Conservation (phyloP, 352 stramenopile genomes). For the Pythium guiyangense region DNA sequence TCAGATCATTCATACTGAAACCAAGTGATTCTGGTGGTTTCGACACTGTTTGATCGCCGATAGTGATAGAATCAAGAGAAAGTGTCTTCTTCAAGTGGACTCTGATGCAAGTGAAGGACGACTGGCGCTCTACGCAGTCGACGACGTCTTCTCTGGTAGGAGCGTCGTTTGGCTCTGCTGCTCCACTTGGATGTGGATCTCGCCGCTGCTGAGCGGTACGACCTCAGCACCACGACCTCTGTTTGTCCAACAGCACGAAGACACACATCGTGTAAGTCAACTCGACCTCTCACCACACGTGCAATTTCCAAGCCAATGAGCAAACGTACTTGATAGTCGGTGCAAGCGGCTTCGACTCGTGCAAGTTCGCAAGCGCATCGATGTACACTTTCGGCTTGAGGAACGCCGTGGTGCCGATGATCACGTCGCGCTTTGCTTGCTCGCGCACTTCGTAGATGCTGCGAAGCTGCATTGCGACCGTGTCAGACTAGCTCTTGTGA, state of each 20-base stretch:
- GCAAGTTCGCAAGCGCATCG: constrained; percentile 52
- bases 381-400: constrained; percentile 56
- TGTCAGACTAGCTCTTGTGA: too few relatives aligned
- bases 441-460: constrained; percentile 75
- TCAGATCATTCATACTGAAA: not conserved
- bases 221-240: constrained; percentile 47
- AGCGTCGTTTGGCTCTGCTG: constrained; percentile 27
- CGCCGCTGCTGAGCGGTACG: constrained; percentile 46
- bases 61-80: not conserved
- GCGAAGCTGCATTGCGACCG: constrained; percentile 33
- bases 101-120: too few relatives aligned
- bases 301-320: not conserved
- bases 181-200: constrained; percentile 71
- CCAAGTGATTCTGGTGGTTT: too few relatives aligned
- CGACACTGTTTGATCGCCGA: too few relatives aligned
- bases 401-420: constrained; percentile 70
- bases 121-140: not conserved
- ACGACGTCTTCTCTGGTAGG: constrained; percentile 9
- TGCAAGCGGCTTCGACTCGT: constrained; percentile 37
- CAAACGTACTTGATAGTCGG: constrained; percentile 9
- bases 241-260: not conserved
- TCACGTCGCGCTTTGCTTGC: constrained; percentile 63
- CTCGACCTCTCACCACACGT: not conserved
- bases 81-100: not conserved
- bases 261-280: not conserved